Base-by-base conservation (phyloP, 179 eudicot genomes). In the Beta macrorhiza region DNA sequence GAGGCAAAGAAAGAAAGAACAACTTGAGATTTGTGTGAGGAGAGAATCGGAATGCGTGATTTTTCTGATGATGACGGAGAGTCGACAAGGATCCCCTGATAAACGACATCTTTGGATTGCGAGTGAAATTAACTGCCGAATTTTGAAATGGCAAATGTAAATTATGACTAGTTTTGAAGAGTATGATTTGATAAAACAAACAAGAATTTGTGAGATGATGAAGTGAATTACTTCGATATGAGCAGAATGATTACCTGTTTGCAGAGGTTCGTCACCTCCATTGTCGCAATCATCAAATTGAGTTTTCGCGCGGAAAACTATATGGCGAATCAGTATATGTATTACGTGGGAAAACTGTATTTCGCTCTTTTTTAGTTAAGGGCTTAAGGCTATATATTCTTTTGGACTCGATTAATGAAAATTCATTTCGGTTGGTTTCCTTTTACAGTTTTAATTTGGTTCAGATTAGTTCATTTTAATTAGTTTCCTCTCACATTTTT, bases 61-160 rank as follows among this genome's bases (percentile, higher is more conserved):
- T 2, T 73, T 87, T 85, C 87, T 86, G 62, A 91, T 51, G 52
- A 84, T 32, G 11, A 92, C 89, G 11, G 93, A 90, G 1, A 92
- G 76, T 29, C 97, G 82, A 78, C 93, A 90, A 14, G 89, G 90
- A 73, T 84, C 83, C 16, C 81, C 89, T 19, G 91, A 88, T 72
- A 73, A 75, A 37, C 94, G 90, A 65, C 97, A 92, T 77, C 97
- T 72, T 86, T 89, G 93, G 63, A 89, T 80, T 73, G 97, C 91
- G 37, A 87, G 83, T 45, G 86, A 84, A 79, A 92, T 90, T 80
- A 91, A 80, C 97, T 92, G 93, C 5, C 5, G 19, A 51, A 56
- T 53, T 37, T 9, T 37, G 17, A 75, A 19, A 37, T 0, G 52
- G 20, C 56, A 52, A 53, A 84, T 12, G 12, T 19, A 63, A 19